Conservation (phyloP, 2,329 filamentous ascomycete species). For the Dactylellina sp. region DNA sequence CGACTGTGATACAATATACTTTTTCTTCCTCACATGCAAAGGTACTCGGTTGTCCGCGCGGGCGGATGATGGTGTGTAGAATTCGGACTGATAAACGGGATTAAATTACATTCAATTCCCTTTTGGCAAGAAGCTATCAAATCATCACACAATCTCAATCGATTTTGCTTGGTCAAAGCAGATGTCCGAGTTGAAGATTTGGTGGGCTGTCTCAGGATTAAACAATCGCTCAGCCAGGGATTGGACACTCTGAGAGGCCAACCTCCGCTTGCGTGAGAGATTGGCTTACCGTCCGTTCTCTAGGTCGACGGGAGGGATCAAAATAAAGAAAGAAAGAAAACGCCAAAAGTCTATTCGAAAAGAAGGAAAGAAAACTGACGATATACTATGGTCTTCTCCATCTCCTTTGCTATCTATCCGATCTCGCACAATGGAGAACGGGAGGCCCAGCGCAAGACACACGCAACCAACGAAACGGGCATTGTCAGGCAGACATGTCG, state of each 20-base stretch:
- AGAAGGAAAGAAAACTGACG: too few species aligned
- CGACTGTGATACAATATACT: too few species aligned
- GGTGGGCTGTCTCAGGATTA: constrained; percentile 1
- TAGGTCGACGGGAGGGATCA: neutral
- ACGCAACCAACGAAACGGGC: constrained; percentile 26
- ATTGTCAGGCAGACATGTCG: constrained; percentile 39
- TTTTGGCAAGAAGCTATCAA: constrained; percentile 1
- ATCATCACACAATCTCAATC: constrained; percentile 1
- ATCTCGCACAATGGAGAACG: too few species aligned
- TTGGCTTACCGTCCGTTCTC: neutral
- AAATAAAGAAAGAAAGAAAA: too few species aligned
- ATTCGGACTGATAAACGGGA: constrained; percentile 5
- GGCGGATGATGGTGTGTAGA: neutral
- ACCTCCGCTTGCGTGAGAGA: neutral
- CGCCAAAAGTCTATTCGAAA: too few species aligned
- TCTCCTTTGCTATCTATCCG: neutral
- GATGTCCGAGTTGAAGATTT: constrained; percentile 1
- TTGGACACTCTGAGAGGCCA: neutral
- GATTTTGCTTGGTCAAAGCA: neutral
- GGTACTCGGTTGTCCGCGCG: neutral
- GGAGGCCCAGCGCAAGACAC: too few species aligned
- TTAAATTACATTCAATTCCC: neutral
- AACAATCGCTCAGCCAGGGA: constrained; percentile 15
- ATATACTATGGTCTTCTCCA: too few species aligned
- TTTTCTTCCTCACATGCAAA: too few species aligned